phyloP scores from a whole-genome alignment of 169 alveolate genomes.

The Cryptosporidium ryanae region DNA sequence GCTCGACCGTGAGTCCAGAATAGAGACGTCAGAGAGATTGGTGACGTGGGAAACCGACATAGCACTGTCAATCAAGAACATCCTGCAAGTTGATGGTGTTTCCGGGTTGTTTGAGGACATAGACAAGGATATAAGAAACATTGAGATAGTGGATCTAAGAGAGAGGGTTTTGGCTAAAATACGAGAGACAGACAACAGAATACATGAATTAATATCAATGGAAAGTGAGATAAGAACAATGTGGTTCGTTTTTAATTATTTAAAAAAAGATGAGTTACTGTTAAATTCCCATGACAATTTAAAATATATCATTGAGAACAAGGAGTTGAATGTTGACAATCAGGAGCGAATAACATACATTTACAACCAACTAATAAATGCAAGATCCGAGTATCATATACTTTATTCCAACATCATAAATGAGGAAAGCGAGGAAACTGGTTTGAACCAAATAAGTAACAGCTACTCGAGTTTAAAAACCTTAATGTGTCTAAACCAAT shows the following conservation, averaged over 20 bases:
- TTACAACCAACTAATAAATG: background rate
- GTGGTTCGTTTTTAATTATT: conserved; percentile 29
- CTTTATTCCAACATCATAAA: no score
- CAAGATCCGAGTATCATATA: background rate
- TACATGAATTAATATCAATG: conserved; percentile 18
- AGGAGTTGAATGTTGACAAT: conserved; percentile 24
- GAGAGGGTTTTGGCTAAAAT: conserved; percentile 10
- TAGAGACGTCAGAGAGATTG: background rate
- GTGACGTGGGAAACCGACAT: conserved; percentile 23
- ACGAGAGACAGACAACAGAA: background rate
- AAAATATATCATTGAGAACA: conserved; percentile 1
- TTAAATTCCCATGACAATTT: conserved; percentile 10
- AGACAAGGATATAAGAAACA: conserved; percentile 7
- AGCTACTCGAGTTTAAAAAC: no score
- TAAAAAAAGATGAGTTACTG: conserved; percentile 23
- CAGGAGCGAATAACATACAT: background rate
- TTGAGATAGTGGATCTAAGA: background rate
- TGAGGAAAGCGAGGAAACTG: no score
- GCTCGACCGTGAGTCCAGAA: conserved; percentile 6
- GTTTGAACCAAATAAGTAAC: no score
- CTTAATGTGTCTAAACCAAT: no score
- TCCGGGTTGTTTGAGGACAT: conserved; percentile 5
- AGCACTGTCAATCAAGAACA: conserved; percentile 4
- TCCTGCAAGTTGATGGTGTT: background rate
- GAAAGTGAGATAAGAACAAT: conserved; percentile 4